A percentile compares a stretch with the other conserved stretches of the same genome.
Evolutionary conservation across 1,139 yeast species (phyloP).

Genomic region (Eremothecium coryli): DNA sequence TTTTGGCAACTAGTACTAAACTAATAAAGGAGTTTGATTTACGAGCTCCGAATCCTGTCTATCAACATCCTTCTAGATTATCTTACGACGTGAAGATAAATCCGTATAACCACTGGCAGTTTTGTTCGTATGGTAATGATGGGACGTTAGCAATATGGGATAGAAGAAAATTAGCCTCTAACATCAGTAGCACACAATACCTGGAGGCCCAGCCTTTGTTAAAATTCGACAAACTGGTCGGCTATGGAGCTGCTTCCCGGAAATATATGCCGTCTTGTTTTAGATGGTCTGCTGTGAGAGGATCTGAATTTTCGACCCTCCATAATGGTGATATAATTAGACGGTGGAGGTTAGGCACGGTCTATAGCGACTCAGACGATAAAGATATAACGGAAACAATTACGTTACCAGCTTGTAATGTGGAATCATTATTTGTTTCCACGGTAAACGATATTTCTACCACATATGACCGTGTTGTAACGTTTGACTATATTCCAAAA

Average conservation of each 20-base stretch:
- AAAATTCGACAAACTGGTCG: constrained; percentile 56
- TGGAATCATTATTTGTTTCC: constrained; percentile 61
- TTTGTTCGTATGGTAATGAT: constrained; percentile 72
- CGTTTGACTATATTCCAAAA: constrained; percentile 75
- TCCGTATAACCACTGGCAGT: constrained; percentile 54
- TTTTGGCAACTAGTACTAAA: constrained; percentile 72
- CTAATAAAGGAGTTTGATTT: constrained; percentile 70
- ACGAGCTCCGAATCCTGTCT: constrained; percentile 57
- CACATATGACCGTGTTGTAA: constrained; percentile 69
- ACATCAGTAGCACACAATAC: constrained; percentile 19
- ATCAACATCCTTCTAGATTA: constrained; percentile 69
- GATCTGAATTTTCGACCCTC: constrained; percentile 70
- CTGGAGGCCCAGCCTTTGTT: constrained; percentile 45
- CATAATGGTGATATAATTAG: constrained; percentile 71
- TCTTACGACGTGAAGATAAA: constrained; percentile 62
- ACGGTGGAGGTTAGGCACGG: constrained; percentile 70
- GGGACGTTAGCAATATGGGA: constrained; percentile 87
- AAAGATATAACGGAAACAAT: constrained; percentile 9
- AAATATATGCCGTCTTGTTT: constrained; percentile 57
- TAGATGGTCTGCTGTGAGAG: constrained; percentile 57
- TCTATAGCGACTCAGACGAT: constrained; percentile 23
- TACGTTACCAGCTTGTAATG: constrained; percentile 10
- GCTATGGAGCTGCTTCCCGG: constrained; percentile 45
- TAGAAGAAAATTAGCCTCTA: constrained; percentile 47
- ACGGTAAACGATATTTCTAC: constrained; percentile 69